phyloP scores from a whole-genome alignment of 345 rosid species.

The Populus pruinosa region DNA sequence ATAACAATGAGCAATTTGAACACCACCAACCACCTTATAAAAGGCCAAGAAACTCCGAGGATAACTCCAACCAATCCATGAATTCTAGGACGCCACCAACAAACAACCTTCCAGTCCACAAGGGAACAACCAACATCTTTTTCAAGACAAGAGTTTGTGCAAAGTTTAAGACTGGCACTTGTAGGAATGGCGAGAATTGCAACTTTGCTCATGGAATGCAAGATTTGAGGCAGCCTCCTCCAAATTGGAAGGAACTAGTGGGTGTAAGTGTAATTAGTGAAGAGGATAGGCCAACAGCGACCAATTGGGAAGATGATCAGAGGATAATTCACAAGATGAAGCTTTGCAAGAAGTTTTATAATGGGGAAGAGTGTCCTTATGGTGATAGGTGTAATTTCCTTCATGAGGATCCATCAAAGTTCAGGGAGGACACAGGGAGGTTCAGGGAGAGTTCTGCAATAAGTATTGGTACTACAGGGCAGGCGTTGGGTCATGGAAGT shows the following conservation, averaged over 20 bases:
- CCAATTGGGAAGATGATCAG: slow-evolving; percentile 84
- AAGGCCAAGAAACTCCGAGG: slow-evolving; percentile 63
- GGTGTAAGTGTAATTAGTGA: slow-evolving; percentile 40
- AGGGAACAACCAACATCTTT: slow-evolving; percentile 72
- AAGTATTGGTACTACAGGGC: slow-evolving; percentile 54
- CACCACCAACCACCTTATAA: slow-evolving; percentile 50
- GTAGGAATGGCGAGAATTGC: slow-evolving; percentile 89
- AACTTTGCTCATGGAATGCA: slow-evolving; percentile 90
- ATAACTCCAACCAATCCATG: slow-evolving; percentile 29
- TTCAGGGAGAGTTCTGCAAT: slow-evolving; percentile 76
- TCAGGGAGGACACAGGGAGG: slow-evolving; percentile 66
- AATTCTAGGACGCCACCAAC: slow-evolving; percentile 25
- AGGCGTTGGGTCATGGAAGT: slow-evolving; percentile 32
- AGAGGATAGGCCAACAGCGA: slow-evolving; percentile 53
- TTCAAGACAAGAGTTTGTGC: slow-evolving; percentile 89
- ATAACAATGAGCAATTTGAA: slow-evolving; percentile 43
- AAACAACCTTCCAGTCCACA: slow-evolving; percentile 47
- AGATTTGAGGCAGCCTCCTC: slow-evolving; percentile 88
- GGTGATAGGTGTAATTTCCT: slow-evolving; percentile 93
- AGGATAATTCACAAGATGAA: slow-evolving; percentile 89
- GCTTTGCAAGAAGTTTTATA: slow-evolving; percentile 90
- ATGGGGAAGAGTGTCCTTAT: slow-evolving; percentile 92
- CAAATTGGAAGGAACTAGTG: slow-evolving; percentile 92
- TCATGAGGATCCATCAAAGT: slow-evolving; percentile 79
- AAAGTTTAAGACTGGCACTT: slow-evolving; percentile 55